These are phyloP conservation scores for Pythium dissotocum DNA, from an alignment of 352 stramenopile species.

Conservation along the genomic window DNA sequence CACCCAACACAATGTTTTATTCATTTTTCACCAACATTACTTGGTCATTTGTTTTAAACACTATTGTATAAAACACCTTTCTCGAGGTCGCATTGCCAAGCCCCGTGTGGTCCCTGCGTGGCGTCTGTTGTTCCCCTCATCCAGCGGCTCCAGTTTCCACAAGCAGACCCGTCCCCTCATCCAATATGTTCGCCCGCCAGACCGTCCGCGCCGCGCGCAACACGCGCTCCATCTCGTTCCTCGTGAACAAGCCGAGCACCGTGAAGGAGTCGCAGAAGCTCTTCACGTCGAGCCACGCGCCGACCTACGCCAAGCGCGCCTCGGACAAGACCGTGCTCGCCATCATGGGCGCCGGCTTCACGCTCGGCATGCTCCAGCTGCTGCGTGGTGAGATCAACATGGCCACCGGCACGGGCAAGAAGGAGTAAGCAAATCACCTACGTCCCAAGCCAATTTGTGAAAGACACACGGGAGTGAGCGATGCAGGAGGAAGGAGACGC, in stretches of 20 bases:
- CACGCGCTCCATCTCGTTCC: constrained; percentile 48
- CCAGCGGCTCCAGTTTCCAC: background rate
- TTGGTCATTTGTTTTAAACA: constrained; percentile 2
- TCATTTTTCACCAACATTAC: background rate
- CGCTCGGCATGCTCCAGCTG: constrained; percentile 58
- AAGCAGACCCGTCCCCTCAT: background rate
- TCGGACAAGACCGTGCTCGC: constrained; percentile 49
- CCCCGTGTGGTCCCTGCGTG: background rate
- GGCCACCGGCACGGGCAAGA: constrained; percentile 67
- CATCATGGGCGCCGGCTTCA: constrained; percentile 44
- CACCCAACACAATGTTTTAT: background rate
- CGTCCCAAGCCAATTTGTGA: background rate
- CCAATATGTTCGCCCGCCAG: constrained; percentile 61
- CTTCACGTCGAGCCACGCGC: constrained; percentile 56
- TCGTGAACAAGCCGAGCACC: constrained; percentile 74
- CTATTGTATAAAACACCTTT: constrained; percentile 1
- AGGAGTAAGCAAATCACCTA: constrained; percentile 43
- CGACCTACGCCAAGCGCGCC: constrained; percentile 66
- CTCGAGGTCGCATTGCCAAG: constrained; percentile 5
- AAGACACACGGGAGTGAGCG: background rate
- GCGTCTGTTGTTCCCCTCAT: background rate
- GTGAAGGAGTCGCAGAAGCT: constrained; percentile 64
- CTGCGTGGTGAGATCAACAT: constrained; percentile 71
- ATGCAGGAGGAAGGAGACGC: background rate
- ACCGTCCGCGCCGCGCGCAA: constrained; percentile 36